Evolutionary conservation across 306 rosid species (phyloP), one percentile per base, ranked within the genome.

Genomic region (Cyamopsis tetragonoloba): DNA sequence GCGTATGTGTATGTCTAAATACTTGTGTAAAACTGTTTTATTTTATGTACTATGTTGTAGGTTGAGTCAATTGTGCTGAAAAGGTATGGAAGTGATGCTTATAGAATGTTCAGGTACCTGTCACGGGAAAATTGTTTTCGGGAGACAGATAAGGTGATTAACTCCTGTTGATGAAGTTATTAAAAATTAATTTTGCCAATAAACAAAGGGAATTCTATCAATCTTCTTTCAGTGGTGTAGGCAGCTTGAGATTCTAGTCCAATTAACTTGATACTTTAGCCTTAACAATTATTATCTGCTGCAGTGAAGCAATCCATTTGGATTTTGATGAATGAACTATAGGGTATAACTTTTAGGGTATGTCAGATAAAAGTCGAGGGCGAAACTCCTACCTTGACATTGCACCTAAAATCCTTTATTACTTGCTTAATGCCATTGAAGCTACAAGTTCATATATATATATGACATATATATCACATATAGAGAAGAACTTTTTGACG

Each of bases 31-130:
- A 79, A 34, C 61, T 71, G 37, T 73, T 53, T 66, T 11, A 64
- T 72, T 77, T 54, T 15, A 26, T 64, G 76, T 51, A 39, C 66
- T 49, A n/a, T 30, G 4, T 64, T 82, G 65, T 78, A 93, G 99
- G 96, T 88, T 47, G 99, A 90, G 73, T 86, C 95, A 5, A 80
- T 85, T 80, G 95, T 93, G 56, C 63, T 85, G 77, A 88, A 88
- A 74, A 81, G 96, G 73, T 85, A 77, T 19, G 99, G 97, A 76
- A 77, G 56, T 62, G 91, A 93, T 69, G 95, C 95, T 53, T 83
- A 86, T 77, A 82, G 88, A 82, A 83, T 90, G 74, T 93, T 93
- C 81, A 86, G 97, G 84, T 71, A 84, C 61, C 86, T 93, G 65
- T 81, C 88, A 12, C 86, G 75, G 79, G 76, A 56, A 24, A 75